Base-by-base conservation (phyloP, 768 basidiomycete genomes). In the Xerocomus potaroensis region DNA sequence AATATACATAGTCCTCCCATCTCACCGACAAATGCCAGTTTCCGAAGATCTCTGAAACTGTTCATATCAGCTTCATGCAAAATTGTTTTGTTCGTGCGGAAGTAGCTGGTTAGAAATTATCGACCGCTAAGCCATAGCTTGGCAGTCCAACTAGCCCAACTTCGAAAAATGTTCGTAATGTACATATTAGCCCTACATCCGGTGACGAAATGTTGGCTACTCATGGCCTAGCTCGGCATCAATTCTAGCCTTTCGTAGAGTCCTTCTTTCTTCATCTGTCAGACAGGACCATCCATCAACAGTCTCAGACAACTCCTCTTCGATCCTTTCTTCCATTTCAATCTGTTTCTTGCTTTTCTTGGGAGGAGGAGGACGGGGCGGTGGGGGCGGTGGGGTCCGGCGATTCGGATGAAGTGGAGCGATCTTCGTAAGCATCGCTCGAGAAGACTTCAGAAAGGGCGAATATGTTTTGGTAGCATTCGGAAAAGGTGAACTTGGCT, bases 281-380 rank as follows among this genome's bases (percentile, higher is more conserved):
- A 67, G 60, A 27, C 65, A 61, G 27, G 74, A 73, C 68, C 84
- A 78, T 15, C 86, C 87, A 10, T 86, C 85, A 3, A 85, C 69
- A 34, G 72, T 80, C 51, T 90, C 87, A 21, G 84, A 72, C 47
- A 90, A 65, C 66, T 91, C 87, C 62, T 86, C 79, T 60, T 89
- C 87, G 77, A 88, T 88, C 57, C 75, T 77, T 62, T 90, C 87
- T 65, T 90, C 87, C 58, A 77, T 66, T 57, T 81, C 78, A 19
- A 85, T 65, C 65, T 87, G 79, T 62, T 89, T 90, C 72, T 88
- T 88, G 42, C 79, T 82, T 71, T 90, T 90, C 68, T 81, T 86
- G 51, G 75, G 78, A 36, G 82, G 80, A 5, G 85, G 84, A 0
- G 80, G 81, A 4, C 80, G 78, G 1, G 87, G 87, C 2, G 71